Evolutionary conservation across 441 rosid species (phyloP), one percentile per base, ranked within the genome.

Genomic region (Bocquillonia castaneifolia): DNA sequence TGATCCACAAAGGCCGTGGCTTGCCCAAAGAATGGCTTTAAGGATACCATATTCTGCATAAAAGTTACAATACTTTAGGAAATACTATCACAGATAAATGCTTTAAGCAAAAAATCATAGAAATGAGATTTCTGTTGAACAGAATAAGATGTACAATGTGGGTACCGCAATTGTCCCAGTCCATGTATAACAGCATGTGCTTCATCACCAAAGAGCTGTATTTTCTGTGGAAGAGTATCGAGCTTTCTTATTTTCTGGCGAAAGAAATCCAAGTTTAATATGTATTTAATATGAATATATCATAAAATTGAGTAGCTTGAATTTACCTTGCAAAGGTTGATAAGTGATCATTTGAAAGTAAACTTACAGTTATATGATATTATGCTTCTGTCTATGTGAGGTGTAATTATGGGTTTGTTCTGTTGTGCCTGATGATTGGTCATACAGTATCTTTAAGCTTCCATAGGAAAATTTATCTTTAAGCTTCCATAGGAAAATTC

Each of bases 1-100:
- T 23, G 83, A 92, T 64, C 92, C 84, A 0, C 79, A 79, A 68
- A 73, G 84, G 74, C 96, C 96, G 59, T 94, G 98, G 99, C 93
- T 94, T 72, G 86, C 88, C 54, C 82, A 74, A 69, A 83, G 84
- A 77, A 88, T 94, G 96, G 97, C 88, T 47, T 58, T 81, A 64
- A 87, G 78, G 74, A 70, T 83, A 73, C 99, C 99, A 10, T 81
- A 79, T 69, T 87, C 91, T 5, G 97, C 97, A 0, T 91, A 82
- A 78, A 64, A 20, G 42, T 34, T 42, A 15, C 28, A 47, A 12
- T 1, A 40, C 44, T 18, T 47, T 26, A 32, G 45, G 2, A 0
- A 8, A 63, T 15, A 15, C 18, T 13, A 23, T 15, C 37, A 23
- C 37, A 12, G 60, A 37, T 14, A 15, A 10, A 68, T 53, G 44